phyloP scores from a whole-genome alignment of 371 early-diverging fungal species.

The Blakeslea trispora region DNA sequence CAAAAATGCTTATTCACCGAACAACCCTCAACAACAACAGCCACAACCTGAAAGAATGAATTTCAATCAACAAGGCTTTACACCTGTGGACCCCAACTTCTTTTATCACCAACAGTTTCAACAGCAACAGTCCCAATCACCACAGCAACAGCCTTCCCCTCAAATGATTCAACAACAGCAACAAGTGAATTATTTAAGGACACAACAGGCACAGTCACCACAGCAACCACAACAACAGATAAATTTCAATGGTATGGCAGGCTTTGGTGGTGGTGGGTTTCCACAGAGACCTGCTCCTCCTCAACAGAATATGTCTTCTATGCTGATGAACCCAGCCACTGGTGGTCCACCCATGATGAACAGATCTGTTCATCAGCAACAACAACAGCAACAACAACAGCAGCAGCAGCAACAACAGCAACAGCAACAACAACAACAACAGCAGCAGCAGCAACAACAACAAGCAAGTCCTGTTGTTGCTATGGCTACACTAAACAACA shows the following conservation, averaged over 20 bases:
- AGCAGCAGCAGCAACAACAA: constrained; percentile 16
- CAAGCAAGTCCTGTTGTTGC: constrained; percentile 4
- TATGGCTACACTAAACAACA: constrained; percentile 11
- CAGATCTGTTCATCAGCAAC: constrained; percentile 7
- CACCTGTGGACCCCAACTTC: constrained; percentile 15
- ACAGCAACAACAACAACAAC: constrained; percentile 18
- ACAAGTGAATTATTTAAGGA: constrained; percentile 26
- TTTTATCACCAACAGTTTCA: constrained; percentile 22
- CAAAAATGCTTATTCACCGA: constrained; percentile 18
- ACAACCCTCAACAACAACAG: constrained; percentile 22
- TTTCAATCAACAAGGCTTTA: constrained; percentile 4
- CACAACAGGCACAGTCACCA: constrained; percentile 4
- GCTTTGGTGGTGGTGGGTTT: constrained; percentile 35
- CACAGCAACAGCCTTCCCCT: constrained; percentile 9
- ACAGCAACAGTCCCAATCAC: constrained; percentile 13
- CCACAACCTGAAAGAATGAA: constrained; percentile 8
- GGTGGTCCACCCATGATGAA: constrained; percentile 6
- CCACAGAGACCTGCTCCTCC: constrained; percentile 20
- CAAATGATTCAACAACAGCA: constrained; percentile 17
- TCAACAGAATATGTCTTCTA: constrained; percentile 16
- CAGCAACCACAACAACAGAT: constrained; percentile 23
- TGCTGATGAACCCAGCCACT: constrained; percentile 16
- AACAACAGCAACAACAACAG: constrained; percentile 16
- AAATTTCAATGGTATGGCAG: constrained; percentile 17
- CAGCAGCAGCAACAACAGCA: constrained; percentile 12